A percentile compares a stretch with the other conserved stretches of the same genome.
Conservation (phyloP, 2,329 filamentous ascomycete species). For the Trichophaea hybrida region DNA sequence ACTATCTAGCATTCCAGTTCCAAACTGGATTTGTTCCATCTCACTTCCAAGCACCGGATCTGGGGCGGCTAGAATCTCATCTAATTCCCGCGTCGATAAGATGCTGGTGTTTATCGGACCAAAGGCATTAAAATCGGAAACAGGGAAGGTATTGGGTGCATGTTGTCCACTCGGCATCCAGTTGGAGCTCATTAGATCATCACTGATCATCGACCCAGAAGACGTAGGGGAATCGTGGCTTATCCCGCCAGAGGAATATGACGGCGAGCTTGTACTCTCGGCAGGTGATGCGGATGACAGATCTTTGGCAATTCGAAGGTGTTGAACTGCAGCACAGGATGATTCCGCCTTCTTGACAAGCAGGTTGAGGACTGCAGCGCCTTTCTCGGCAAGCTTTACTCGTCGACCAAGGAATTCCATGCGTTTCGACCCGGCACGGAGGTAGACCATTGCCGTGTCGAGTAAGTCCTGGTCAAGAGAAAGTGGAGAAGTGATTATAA, state of each 20-base stretch:
- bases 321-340: not conserved
- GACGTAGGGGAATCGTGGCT: not conserved
- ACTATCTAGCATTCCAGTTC: not conserved
- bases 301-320: not conserved
- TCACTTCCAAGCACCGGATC: not conserved
- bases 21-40: not conserved
- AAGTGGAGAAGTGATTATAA: constrained; percentile 46
- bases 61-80: not conserved
- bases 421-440: constrained; percentile 13
- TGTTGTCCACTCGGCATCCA: not conserved
- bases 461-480: constrained; percentile 15
- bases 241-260: not conserved
- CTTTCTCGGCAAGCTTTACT: constrained; percentile 22
- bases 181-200: not conserved
- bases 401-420: constrained; percentile 17
- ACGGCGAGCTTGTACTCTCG: not conserved
- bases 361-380: constrained; percentile 18
- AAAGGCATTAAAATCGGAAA: not conserved
- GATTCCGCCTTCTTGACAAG: constrained; percentile 19
- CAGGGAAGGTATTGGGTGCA: too few relatives aligned
- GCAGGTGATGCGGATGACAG: not conserved
- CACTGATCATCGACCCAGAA: not conserved
- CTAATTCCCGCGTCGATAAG: not conserved
- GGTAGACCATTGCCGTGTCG: constrained; percentile 10
- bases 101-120: constrained; percentile 1